Conservation (phyloP, 164 flowering plant species). For the Houttuynia cordata region DNA sequence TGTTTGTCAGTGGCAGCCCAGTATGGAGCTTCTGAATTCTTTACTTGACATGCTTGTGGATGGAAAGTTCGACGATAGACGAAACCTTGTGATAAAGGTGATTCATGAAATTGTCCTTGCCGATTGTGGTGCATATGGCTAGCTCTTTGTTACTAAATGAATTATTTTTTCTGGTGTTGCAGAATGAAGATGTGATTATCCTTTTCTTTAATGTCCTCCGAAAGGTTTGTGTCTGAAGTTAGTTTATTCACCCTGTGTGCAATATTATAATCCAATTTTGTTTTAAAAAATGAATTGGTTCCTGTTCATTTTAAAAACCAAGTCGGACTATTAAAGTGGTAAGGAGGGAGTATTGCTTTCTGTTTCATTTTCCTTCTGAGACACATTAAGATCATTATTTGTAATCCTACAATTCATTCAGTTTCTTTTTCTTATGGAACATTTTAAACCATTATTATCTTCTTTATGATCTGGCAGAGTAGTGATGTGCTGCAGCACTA, state of each 20-base stretch:
- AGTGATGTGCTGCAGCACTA: constrained; percentile 57
- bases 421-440: neutral
- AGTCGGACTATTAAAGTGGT: too few species aligned
- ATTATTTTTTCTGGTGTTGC: constrained; percentile 12
- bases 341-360: too few species aligned
- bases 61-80: constrained; percentile 68
- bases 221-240: constrained; percentile 50
- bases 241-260: too few species aligned
- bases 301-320: too few species aligned
- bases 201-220: constrained; percentile 76
- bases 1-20: constrained; percentile 67
- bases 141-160: neutral
- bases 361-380: neutral
- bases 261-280: too few species aligned
- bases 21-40: constrained; percentile 61
- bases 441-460: too few species aligned
- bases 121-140: neutral
- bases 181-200: constrained; percentile 94
- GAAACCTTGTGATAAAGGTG: constrained; percentile 65
- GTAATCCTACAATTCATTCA: neutral
- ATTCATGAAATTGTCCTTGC: neutral
- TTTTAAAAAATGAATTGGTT: too few species aligned
- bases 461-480: constrained; percentile 77
- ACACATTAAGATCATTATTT: too few species aligned
- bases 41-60: constrained; percentile 97